Percentiles rank a stretch among this genome's conserved stretches.
phyloP scores from a whole-genome alignment of 768 basidiomycete species.

The Podaxis mareebaensis region DNA sequence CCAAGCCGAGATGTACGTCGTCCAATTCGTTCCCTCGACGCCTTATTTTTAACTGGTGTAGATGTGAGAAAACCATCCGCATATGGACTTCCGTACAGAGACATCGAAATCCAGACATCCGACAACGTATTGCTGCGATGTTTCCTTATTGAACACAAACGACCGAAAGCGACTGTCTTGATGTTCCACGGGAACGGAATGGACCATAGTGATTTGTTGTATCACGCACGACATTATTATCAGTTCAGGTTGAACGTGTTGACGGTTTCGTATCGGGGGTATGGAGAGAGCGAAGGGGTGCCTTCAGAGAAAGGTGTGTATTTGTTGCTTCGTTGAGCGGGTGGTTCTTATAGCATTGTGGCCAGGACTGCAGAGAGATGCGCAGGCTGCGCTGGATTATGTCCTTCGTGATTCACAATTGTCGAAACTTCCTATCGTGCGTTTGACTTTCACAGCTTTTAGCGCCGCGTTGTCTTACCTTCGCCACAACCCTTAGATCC shows the following conservation, averaged over 20 bases:
- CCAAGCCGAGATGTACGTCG: slow-evolving; percentile 13
- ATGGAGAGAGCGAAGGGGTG: slow-evolving; percentile 75
- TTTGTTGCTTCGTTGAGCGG: not conserved
- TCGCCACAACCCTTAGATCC: slow-evolving; percentile 2
- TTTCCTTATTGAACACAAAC: slow-evolving; percentile 14
- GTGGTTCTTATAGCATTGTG: not conserved
- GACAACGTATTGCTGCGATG: slow-evolving; percentile 16
- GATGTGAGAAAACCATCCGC: slow-evolving; percentile 11
- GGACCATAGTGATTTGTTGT: slow-evolving; percentile 73
- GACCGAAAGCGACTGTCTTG: slow-evolving; percentile 62
- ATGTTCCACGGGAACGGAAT: slow-evolving; percentile 88
- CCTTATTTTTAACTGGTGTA: not conserved
- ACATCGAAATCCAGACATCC: slow-evolving; percentile 15
- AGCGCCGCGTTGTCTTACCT: not conserved
- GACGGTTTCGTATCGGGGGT: slow-evolving; percentile 89
- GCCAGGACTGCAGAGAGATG: slow-evolving; percentile 72
- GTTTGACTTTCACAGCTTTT: not conserved
- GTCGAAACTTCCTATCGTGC: slow-evolving; percentile 31
- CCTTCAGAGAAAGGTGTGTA: slow-evolving; percentile 75
- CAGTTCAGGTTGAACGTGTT: slow-evolving; percentile 81
- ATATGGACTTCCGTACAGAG: slow-evolving; percentile 7
- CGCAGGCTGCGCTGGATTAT: slow-evolving; percentile 77
- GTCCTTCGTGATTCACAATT: slow-evolving; percentile 57
- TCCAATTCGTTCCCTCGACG: not conserved
- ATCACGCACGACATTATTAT: slow-evolving; percentile 65